Conservation (phyloP, 805 yeast species). For the Deakozyma indianensis region DNA sequence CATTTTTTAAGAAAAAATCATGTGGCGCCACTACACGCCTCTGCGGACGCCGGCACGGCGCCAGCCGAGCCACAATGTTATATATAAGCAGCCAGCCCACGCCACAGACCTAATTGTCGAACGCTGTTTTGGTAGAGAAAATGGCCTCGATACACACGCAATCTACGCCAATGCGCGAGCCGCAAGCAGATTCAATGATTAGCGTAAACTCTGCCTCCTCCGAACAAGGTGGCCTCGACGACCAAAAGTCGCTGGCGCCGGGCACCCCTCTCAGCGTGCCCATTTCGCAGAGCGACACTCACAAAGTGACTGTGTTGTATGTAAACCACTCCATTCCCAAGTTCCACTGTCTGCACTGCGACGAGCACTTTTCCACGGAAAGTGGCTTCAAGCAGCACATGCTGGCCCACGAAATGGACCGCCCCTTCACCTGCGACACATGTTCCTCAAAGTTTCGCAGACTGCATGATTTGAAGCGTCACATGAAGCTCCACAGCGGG, state of each 20-base stretch:
- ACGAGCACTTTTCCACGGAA: constrained; percentile 4
- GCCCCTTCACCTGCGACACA: constrained; percentile 28
- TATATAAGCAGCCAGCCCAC: not conserved
- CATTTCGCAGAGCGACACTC: not conserved
- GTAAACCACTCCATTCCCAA: not conserved
- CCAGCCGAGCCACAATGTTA: not conserved
- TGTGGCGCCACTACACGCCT: not conserved
- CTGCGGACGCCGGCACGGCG: not conserved
- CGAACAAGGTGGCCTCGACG: not conserved
- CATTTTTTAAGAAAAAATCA: too few relatives aligned
- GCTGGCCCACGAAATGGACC: not conserved
- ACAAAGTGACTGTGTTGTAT: not conserved
- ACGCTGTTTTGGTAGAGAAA: too few relatives aligned
- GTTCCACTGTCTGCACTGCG: constrained; percentile 7
- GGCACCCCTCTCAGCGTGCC: too few relatives aligned
- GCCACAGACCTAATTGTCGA: too few relatives aligned
- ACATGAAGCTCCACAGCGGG: constrained; percentile 61
- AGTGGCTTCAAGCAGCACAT: not conserved
- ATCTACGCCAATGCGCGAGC: not conserved
- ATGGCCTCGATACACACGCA: too few relatives aligned
- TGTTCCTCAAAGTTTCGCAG: constrained; percentile 56
- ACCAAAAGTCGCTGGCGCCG: not conserved
- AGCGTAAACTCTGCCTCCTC: not conserved
- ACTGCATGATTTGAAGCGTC: constrained; percentile 64
- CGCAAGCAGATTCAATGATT: not conserved